Base-by-base conservation (phyloP, 306 rosid species). In the Senna siamea region DNA sequence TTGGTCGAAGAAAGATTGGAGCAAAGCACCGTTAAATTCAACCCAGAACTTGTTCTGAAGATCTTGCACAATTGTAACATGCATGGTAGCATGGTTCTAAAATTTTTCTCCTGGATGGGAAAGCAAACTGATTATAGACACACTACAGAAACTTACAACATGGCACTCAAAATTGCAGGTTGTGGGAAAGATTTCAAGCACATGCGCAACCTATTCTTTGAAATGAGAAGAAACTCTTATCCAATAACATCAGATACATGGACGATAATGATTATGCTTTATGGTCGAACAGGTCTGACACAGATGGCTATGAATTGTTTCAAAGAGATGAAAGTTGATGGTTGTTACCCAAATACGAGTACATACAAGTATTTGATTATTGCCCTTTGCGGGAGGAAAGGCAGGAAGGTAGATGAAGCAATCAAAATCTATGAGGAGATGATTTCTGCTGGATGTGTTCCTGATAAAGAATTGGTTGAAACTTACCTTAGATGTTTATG, bases 201-300 rank as follows among this genome's bases (percentile, higher is more conserved):
- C 86, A 93, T 93, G 98, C 89, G 92, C 65, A 81, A 57, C 73
- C 85, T 93, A 32, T 89, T 88, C 80, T 88, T 78, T 4, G 97
- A 86, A 73, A 93, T 91, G 98, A 84, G 87, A 83, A 85, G 98
- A 87, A 91, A 87, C 69, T 75, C 64, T 47, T 78, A 61, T 81
- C 63, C 76, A 5, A 73, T 87, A 67, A 88, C 92, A 18, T 66
- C 97, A 41, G 92, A 93, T 69, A 91, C 98, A 74, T 93, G 98
- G 98, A 91, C 98, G 48, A 91, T 91, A 77, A 86, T 91, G 92
- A 88, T 93, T 47, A 81, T 89, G 94, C 92, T 78, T 73, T 93
- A 91, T 7, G 97, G 97, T 67, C 92, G 98, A 34, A 85, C 84
- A 18, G 98, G 98, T 56, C 78, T 93, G 58, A 93, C 98, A 0